These are phyloP conservation scores for Gymnopilus dilepis DNA, from an alignment of 768 basidiomycete species.

Conservation along the genomic window DNA sequence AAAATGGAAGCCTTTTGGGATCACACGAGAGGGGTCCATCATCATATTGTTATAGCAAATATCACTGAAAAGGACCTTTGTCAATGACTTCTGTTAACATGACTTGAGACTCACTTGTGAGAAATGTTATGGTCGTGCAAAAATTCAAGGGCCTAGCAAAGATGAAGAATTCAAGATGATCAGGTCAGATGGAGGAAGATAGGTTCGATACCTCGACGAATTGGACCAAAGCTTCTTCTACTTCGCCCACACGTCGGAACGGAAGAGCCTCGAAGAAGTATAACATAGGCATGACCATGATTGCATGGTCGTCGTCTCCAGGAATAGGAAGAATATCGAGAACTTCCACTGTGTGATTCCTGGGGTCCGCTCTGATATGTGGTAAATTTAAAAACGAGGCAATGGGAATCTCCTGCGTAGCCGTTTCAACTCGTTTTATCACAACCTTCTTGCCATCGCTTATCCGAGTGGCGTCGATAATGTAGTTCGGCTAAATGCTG, in stretches of 20 bases:
- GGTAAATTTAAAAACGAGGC: neutral
- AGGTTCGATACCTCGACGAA: constrained; percentile 24
- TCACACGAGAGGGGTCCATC: constrained; percentile 21
- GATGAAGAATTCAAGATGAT: neutral
- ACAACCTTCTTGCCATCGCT: neutral
- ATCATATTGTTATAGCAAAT: constrained; percentile 16
- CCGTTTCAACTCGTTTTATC: neutral
- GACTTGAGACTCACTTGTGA: constrained; percentile 4
- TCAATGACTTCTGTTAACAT: too few relatives aligned
- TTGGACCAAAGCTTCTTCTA: constrained; percentile 27
- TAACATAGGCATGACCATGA: constrained; percentile 31
- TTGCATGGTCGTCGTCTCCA: constrained; percentile 13
- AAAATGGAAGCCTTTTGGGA: constrained; percentile 22
- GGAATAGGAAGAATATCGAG: constrained; percentile 30
- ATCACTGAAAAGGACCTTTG: too few relatives aligned
- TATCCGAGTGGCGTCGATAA: neutral
- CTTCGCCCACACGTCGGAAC: constrained; percentile 30
- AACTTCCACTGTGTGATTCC: constrained; percentile 30
- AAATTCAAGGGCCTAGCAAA: neutral
- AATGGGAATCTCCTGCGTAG: too few relatives aligned
- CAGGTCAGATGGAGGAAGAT: too few relatives aligned
- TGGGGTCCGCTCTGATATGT: constrained; percentile 13
- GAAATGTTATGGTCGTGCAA: constrained; percentile 11
- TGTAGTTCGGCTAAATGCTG: neutral
- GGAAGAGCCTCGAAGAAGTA: constrained; percentile 19